Conservation (phyloP, 371 early-diverging fungal species). For the Apophysomyces variabilis region DNA sequence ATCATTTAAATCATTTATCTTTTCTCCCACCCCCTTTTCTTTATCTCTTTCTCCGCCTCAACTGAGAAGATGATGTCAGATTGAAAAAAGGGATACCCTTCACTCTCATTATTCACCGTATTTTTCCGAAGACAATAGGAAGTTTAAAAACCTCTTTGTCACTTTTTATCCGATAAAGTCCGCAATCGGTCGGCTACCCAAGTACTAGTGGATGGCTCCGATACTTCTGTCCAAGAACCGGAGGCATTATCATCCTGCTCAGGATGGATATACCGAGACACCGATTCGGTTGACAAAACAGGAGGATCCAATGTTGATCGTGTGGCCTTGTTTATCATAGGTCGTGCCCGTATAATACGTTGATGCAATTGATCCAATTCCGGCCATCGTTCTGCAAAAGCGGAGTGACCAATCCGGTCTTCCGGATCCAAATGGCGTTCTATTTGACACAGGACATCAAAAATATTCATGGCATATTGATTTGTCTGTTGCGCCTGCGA, state of each 20-base stretch:
- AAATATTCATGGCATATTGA: constrained; percentile 16
- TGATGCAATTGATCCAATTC: constrained; percentile 13
- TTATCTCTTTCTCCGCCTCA: too few species aligned
- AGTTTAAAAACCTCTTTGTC: too few species aligned
- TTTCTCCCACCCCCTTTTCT: too few species aligned
- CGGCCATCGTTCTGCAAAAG: constrained; percentile 20
- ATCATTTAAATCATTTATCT: too few species aligned
- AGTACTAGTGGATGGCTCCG: background rate
- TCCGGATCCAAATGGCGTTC: constrained; percentile 17
- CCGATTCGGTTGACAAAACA: background rate
- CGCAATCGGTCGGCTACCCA: background rate
- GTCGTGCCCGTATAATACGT: constrained; percentile 7
- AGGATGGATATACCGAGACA: background rate
- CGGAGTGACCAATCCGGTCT: constrained; percentile 16
- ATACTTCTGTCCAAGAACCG: background rate
- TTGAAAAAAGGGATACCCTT: too few species aligned
- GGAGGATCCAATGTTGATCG: background rate
- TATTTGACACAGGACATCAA: constrained; percentile 19
- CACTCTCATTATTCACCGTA: too few species aligned
- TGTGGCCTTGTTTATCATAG: background rate
- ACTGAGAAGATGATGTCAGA: too few species aligned
- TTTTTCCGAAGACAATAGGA: too few species aligned
- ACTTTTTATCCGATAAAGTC: background rate
- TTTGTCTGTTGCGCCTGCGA: constrained; percentile 21
- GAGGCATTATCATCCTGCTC: background rate